Evolutionary conservation across 768 basidiomycete genomes (phyloP).

Genomic region (Boletus fagicola): DNA sequence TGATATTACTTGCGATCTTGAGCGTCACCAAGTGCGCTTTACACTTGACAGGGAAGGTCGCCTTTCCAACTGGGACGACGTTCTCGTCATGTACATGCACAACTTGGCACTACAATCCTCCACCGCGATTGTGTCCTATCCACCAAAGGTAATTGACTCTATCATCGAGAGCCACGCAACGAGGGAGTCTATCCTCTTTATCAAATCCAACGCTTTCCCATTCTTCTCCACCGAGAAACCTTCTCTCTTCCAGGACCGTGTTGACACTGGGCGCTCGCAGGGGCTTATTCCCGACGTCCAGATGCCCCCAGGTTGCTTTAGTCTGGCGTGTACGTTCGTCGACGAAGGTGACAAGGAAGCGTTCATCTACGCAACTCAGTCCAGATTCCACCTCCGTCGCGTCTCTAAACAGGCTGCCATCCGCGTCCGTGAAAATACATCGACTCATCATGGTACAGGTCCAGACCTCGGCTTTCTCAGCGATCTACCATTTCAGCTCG

Average conservation of each 20-base stretch:
- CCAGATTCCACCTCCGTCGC: slow-evolving; percentile 22
- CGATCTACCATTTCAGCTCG: slow-evolving; percentile 34
- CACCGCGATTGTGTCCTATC: slow-evolving; percentile 22
- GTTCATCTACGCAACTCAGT: slow-evolving; percentile 27
- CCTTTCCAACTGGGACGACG: slow-evolving; percentile 1
- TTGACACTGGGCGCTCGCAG: slow-evolving; percentile 19
- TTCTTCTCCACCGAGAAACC: slow-evolving; percentile 17
- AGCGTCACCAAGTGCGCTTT: slow-evolving; percentile 32
- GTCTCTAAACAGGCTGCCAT: slow-evolving; percentile 7
- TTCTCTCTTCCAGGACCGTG: background rate
- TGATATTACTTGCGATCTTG: slow-evolving; percentile 38
- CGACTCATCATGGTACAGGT: slow-evolving; percentile 2
- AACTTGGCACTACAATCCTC: background rate
- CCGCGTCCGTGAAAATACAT: slow-evolving; percentile 16
- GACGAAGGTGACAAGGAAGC: slow-evolving; percentile 25
- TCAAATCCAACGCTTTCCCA: slow-evolving; percentile 35
- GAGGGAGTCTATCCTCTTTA: slow-evolving; percentile 26
- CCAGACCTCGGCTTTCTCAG: slow-evolving; percentile 25
- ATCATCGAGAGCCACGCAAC: slow-evolving; percentile 17
- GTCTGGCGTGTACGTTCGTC: slow-evolving; percentile 31
- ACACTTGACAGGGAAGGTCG: slow-evolving; percentile 28
- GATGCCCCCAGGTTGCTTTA: slow-evolving; percentile 31
- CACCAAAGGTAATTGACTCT: slow-evolving; percentile 17
- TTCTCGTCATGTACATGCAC: background rate
- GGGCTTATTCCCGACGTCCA: slow-evolving; percentile 26